These are phyloP conservation scores for Didymella arachidicola DNA, from an alignment of 2,329 filamentous ascomycete species.

Conservation along the genomic window DNA sequence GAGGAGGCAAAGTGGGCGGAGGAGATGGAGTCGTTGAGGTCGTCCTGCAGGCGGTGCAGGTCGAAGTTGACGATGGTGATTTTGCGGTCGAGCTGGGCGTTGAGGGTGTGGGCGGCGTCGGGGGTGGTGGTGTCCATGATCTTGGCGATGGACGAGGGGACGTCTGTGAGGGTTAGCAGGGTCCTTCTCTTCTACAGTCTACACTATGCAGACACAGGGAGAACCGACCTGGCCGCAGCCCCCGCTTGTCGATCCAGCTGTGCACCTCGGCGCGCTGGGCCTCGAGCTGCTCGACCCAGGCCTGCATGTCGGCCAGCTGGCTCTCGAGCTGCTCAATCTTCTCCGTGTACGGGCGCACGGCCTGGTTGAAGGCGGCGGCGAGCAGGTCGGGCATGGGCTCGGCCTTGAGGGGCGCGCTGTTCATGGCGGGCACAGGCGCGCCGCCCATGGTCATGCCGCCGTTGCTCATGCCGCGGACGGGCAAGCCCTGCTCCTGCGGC, in stretches of 20 bases:
- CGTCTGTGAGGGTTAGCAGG: slow-evolving; percentile 50
- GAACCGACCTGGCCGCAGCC: slow-evolving; percentile 58
- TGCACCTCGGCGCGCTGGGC: slow-evolving; percentile 61
- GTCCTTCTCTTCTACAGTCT: too few relatives aligned
- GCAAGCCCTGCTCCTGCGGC: slow-evolving; percentile 49
- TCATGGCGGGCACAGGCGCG: slow-evolving; percentile 36
- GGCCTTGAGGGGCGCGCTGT: slow-evolving; percentile 28
- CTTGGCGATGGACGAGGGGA: slow-evolving; percentile 60
- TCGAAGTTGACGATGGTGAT: slow-evolving; percentile 66
- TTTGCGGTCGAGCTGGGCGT: slow-evolving; percentile 65
- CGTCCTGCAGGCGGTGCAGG: slow-evolving; percentile 63
- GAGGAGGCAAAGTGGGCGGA: slow-evolving; percentile 61
- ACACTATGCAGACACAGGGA: too few relatives aligned
- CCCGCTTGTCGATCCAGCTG: slow-evolving; percentile 64
- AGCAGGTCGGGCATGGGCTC: slow-evolving; percentile 61
- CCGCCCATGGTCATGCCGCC: slow-evolving; percentile 32
- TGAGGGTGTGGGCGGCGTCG: slow-evolving; percentile 60
- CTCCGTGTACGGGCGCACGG: slow-evolving; percentile 60
- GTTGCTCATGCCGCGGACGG: slow-evolving; percentile 32
- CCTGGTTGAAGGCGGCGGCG: slow-evolving; percentile 62
- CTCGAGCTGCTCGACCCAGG: slow-evolving; percentile 61
- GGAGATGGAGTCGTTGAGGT: slow-evolving; percentile 62
- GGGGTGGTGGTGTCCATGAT: slow-evolving; percentile 61
- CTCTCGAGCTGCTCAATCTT: slow-evolving; percentile 61
- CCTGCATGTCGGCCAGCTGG: slow-evolving; percentile 59